Percentiles rank a stretch among this genome's conserved stretches.
Conservation (phyloP, 139 green algal genomes). For the Asterochloris sp. region DNA sequence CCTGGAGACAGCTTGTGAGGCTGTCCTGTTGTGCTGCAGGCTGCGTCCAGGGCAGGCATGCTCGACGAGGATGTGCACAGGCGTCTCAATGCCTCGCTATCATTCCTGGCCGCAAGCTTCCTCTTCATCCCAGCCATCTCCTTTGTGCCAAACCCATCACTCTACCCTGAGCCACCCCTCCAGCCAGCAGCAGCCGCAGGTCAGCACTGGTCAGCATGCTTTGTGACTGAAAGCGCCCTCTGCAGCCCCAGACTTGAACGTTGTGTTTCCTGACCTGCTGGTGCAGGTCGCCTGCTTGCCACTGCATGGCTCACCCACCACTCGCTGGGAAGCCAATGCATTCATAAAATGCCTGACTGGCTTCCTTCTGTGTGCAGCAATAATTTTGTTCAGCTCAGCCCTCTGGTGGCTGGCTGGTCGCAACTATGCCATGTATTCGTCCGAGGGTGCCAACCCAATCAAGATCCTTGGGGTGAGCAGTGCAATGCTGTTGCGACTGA, state of each 20-base stretch:
- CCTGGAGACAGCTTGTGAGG: too few species aligned
- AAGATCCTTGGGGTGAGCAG: constrained; percentile 17
- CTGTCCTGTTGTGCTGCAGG: constrained; percentile 1
- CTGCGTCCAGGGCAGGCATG: constrained; percentile 3
- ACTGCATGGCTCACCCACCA: too few species aligned
- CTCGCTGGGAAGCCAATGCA: too few species aligned
- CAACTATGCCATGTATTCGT: constrained; percentile 27
- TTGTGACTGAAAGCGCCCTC: too few species aligned
- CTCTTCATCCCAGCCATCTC: neutral
- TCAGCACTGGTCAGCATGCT: too few species aligned
- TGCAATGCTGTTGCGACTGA: neutral
- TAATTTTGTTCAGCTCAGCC: neutral
- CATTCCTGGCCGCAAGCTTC: constrained; percentile 20
- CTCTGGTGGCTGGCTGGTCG: constrained; percentile 22
- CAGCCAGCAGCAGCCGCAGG: neutral
- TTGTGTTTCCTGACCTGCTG: too few species aligned
- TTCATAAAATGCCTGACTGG: neutral
- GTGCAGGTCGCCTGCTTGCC: too few species aligned
- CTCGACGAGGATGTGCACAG: constrained; percentile 20
- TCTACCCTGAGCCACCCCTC: constrained; percentile 9
- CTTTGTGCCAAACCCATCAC: neutral
- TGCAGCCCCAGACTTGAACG: too few species aligned
- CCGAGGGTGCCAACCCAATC: constrained; percentile 15
- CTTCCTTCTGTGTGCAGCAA: neutral
- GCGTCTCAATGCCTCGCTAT: constrained; percentile 12